phyloP scores from a whole-genome alignment of 139 green algal species.

The Chlamydomonas sp. region DNA sequence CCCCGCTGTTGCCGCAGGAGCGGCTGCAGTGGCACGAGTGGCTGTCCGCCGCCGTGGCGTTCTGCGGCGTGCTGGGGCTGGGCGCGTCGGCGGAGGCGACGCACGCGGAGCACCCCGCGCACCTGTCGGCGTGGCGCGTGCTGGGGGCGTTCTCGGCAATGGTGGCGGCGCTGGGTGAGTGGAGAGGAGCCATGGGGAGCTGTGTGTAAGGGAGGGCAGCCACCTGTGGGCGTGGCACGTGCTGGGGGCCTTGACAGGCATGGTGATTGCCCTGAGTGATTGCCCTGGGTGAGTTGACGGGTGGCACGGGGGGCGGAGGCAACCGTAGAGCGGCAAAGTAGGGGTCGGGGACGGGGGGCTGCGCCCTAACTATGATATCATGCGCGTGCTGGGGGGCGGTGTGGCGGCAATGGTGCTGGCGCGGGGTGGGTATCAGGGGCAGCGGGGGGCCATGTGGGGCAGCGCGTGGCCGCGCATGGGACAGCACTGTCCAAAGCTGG shows the following conservation, averaged over 20 bases:
- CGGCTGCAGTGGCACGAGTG: slow-evolving; percentile 69
- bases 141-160: slow-evolving; percentile 31
- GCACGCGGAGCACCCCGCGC: slow-evolving; percentile 26
- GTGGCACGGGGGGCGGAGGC: too few relatives aligned
- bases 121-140: slow-evolving; percentile 1
- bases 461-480: too few relatives aligned
- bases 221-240: not conserved
- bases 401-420: too few relatives aligned
- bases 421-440: too few relatives aligned
- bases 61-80: slow-evolving; percentile 69
- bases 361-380: too few relatives aligned
- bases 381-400: too few relatives aligned
- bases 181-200: not conserved
- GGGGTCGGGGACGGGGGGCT: too few relatives aligned
- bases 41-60: slow-evolving; percentile 64
- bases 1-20: slow-evolving; percentile 50
- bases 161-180: slow-evolving; percentile 33
- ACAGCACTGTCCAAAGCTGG: too few relatives aligned
- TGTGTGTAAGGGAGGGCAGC: not conserved
- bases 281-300: too few relatives aligned
- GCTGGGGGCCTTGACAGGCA: not conserved
- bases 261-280: too few relatives aligned
- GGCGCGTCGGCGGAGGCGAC: slow-evolving; percentile 52
- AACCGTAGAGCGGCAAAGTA: too few relatives aligned
- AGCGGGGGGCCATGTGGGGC: too few relatives aligned